Evolutionary conservation across 2,329 filamentous ascomycete genomes (phyloP).

Genomic region (Fusarium subtropicale): DNA sequence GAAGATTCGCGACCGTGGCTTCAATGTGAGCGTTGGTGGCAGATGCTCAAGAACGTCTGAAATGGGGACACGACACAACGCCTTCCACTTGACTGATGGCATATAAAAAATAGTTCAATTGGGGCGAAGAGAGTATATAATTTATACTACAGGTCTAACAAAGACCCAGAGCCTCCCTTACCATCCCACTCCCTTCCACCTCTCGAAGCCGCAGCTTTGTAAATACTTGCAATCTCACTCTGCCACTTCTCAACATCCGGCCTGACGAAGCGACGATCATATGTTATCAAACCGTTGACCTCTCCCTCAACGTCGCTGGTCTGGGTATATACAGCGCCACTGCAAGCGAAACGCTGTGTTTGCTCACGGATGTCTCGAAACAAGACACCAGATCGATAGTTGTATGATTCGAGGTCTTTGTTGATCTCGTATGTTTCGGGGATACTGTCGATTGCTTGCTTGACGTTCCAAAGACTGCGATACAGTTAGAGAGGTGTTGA

Average conservation of each 20-base stretch:
- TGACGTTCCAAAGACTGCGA: conserved; percentile 72
- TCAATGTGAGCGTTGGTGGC: background rate
- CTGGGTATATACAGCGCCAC: conserved; percentile 77
- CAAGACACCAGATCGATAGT: conserved; percentile 71
- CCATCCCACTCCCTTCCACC: conserved; percentile 19
- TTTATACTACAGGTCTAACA: conserved; percentile 14
- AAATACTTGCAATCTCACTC: conserved; percentile 68
- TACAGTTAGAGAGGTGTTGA: background rate
- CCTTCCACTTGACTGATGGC: accelerated
- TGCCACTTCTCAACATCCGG: conserved; percentile 69
- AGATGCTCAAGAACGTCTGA: background rate
- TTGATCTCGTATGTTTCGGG: conserved; percentile 77
- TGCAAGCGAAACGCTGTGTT: conserved; percentile 71
- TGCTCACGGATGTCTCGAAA: conserved; percentile 71
- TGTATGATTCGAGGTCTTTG: conserved; percentile 68
- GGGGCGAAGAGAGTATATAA: accelerated
- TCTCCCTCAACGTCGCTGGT: conserved; percentile 81
- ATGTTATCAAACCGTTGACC: conserved; percentile 77
- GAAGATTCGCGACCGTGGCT: background rate
- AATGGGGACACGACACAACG: background rate
- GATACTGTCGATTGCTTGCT: conserved; percentile 68
- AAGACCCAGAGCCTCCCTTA: background rate
- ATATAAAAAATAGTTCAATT: background rate
- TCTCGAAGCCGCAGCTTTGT: conserved; percentile 61
- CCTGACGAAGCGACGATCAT: conserved; percentile 71